Base-by-base conservation (phyloP, 2,329 filamentous ascomycete species). In the Nigrospora osmanthi region DNA sequence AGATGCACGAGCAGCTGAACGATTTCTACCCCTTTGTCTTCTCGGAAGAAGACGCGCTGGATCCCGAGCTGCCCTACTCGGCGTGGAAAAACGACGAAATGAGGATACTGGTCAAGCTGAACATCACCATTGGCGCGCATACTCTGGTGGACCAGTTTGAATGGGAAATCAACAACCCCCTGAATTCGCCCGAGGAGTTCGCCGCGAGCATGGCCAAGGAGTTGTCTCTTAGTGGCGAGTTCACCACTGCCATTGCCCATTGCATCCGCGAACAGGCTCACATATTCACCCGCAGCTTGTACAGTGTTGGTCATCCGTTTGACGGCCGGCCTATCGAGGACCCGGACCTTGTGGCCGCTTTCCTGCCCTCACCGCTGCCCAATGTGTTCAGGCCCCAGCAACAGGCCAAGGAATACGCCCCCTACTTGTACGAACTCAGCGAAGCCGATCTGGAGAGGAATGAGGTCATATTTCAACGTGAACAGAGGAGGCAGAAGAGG, bases 51-150 rank as follows among this genome's bases (percentile, higher is more conserved):
- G 89, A 95, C 56, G 81, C 91, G 1, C 73, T 96, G 39, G 91
- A 98, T 57, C 87, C 89, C 2, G 85, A 93, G 59, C 73, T 94
- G 12, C 90, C 91, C 0, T 97, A 97, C 61, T 83, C 78, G 35
- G 90, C 93, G 7, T 95, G 96, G 71, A 97, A 97, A 67, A 95
- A 98, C 60, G 93, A 98, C 61, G 93, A 98, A 69, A 96, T 98
- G 91, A 85, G 93, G 42, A 87, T 98, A 54, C 71, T 95, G 37
- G 81, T 98, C 66, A 97, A 96, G 66, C 75, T 98, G 42, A 96
- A 97, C 66, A 95, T 98, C 58, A 97, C 93, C 7, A 96, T 98
- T 59, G 93, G 91, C 35, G 85, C 88, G 51, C 88, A 95, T 59
- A 97, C 90, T 0, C 73, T 98, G 23, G 85, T 96, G 33, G 93